Percentiles rank a stretch among this genome's conserved stretches.
phyloP scores from a whole-genome alignment of 108 stramenopile genomes.

The Nitzschia sp. region DNA sequence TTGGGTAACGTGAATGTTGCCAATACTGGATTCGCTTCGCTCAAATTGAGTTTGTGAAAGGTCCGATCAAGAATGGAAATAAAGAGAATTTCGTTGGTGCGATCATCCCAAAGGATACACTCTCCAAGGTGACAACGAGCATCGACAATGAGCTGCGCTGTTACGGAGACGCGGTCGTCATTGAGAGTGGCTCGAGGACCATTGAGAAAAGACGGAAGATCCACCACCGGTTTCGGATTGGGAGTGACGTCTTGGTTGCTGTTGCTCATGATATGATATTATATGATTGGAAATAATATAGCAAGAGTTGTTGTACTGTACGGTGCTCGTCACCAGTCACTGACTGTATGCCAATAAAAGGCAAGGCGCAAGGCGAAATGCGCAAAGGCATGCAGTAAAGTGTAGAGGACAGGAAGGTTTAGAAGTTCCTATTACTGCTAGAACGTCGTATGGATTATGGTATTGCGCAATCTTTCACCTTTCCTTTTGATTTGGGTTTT shows the following conservation, averaged over 20 bases:
- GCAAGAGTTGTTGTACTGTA: too few species aligned
- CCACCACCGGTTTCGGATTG: constrained; percentile 12
- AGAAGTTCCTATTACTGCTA: too few species aligned
- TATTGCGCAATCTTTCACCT: too few species aligned
- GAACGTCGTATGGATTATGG: too few species aligned
- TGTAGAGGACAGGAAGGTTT: too few species aligned
- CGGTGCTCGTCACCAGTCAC: too few species aligned
- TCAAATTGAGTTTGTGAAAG: constrained; percentile 34
- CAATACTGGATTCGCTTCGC: background rate
- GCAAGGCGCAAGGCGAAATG: too few species aligned
- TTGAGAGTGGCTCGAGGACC: constrained; percentile 12
- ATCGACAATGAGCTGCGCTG: constrained; percentile 31
- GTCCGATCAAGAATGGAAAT: constrained; percentile 31
- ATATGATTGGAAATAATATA: too few species aligned
- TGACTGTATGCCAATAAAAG: too few species aligned
- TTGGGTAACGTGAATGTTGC: constrained; percentile 27
- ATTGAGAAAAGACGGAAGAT: constrained; percentile 12
- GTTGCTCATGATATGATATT: background rate
- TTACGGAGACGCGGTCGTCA: constrained; percentile 14
- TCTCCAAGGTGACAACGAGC: constrained; percentile 39
- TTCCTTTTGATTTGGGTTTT: too few species aligned
- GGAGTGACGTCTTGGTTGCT: background rate
- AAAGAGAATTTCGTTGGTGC: constrained; percentile 29
- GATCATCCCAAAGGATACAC: constrained; percentile 43
- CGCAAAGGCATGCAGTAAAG: too few species aligned